These are phyloP conservation scores for Arctium lappa DNA, from an alignment of 129 eudicot species.

Conservation along the genomic window DNA sequence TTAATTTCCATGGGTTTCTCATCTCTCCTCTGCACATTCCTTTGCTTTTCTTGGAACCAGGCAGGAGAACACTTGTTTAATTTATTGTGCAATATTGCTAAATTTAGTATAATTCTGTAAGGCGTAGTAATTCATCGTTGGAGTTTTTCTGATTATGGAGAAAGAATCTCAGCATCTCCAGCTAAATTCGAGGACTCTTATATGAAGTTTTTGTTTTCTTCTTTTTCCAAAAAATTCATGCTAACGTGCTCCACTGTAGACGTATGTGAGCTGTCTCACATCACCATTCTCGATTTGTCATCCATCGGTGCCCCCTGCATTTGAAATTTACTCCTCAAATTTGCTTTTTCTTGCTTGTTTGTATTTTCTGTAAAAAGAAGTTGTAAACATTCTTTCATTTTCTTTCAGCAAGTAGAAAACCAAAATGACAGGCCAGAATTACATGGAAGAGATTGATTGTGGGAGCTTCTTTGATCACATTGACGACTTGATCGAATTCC, in stretches of 20 bases:
- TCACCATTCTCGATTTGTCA: conserved; percentile 13
- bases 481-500: conserved; percentile 77
- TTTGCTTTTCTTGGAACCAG: neutral
- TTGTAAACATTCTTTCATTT: neutral
- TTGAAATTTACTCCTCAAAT: neutral
- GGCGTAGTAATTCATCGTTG: neutral
- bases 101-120: conserved; percentile 12
- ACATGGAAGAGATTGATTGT: conserved; percentile 71
- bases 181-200: conserved; percentile 9
- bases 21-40: neutral
- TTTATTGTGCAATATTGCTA: conserved; percentile 8
- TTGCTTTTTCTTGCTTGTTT: conserved; percentile 8
- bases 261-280: neutral
- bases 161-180: conserved; percentile 10
- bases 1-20: conserved; percentile 14
- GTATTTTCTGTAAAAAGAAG: neutral
- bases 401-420: conserved; percentile 15
- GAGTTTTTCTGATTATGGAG: conserved; percentile 20
- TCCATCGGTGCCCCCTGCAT: conserved; percentile 1
- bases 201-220: conserved; percentile 9
- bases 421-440: conserved; percentile 44
- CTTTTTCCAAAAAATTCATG: conserved; percentile 17
- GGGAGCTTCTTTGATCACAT: conserved; percentile 76
- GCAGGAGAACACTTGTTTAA: neutral
- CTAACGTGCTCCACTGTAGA: conserved; percentile 7